These are phyloP conservation scores for Naganishia antarctica DNA, from an alignment of 768 basidiomycete genomes.

Conservation along the genomic window DNA sequence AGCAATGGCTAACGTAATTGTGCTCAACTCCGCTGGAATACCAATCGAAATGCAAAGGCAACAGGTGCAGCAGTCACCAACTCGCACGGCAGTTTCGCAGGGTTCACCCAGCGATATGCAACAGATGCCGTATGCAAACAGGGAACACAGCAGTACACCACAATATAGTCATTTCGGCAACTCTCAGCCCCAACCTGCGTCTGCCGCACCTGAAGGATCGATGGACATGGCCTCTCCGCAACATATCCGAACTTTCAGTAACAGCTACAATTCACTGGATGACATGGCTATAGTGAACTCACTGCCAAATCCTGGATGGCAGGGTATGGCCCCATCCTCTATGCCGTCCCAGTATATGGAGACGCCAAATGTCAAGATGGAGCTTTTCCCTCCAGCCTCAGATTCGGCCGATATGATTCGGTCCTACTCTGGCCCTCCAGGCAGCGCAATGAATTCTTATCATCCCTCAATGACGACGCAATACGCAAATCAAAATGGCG, in stretches of 20 bases:
- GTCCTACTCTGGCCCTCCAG: neutral
- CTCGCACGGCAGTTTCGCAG: neutral
- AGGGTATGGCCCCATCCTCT: neutral
- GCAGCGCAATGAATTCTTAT: neutral
- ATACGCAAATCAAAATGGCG: neutral
- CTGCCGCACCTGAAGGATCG: neutral
- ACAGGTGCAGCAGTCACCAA: slow-evolving; percentile 10
- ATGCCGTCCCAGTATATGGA: slow-evolving; percentile 6
- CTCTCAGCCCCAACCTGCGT: neutral
- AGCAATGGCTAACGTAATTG: neutral
- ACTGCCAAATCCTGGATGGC: neutral
- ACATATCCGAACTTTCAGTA: neutral
- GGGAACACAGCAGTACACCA: neutral
- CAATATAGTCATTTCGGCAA: neutral
- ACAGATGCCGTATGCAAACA: neutral
- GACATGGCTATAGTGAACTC: neutral
- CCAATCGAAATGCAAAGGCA: neutral
- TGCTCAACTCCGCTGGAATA: slow-evolving; percentile 1
- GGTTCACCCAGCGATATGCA: neutral
- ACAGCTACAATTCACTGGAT: neutral
- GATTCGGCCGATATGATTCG: slow-evolving; percentile 1
- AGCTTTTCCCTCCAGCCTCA: neutral
- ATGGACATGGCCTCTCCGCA: neutral
- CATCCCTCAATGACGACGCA: neutral
- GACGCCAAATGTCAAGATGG: slow-evolving; percentile 1